Conservation (phyloP, 1,284 basidiomycete species). For the Ceratobasidium sp. region DNA sequence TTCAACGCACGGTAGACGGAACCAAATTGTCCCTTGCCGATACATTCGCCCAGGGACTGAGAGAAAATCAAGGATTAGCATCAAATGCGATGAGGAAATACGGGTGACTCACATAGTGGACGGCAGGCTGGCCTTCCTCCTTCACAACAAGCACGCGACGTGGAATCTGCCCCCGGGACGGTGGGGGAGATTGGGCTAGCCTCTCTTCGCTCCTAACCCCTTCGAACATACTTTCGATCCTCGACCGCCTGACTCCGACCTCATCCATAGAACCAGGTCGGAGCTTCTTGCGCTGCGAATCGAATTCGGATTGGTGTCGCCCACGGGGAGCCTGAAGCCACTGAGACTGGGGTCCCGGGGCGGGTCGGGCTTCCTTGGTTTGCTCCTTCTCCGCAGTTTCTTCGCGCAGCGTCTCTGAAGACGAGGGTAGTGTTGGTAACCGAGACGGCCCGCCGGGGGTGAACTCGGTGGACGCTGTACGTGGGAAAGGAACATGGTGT, state of each 20-base stretch:
- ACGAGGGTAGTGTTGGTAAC: conserved; percentile 35
- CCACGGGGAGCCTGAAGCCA: background rate
- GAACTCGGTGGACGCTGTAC: conserved; percentile 37
- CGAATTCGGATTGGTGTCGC: conserved; percentile 35
- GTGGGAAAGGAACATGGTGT: conserved; percentile 41
- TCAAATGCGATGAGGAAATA: background rate
- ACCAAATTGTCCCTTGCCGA: conserved; percentile 94
- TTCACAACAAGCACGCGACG: conserved; percentile 76
- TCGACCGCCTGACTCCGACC: conserved; percentile 19
- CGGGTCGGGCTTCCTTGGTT: conserved; percentile 47
- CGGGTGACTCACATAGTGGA: conserved; percentile 75
- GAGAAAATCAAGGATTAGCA: conserved; percentile 44
- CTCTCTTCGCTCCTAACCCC: conserved; percentile 59
- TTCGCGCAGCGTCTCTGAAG: conserved; percentile 40
- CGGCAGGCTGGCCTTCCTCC: conserved; percentile 78
- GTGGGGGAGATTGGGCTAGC: conserved; percentile 40
- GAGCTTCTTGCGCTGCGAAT: conserved; percentile 28
- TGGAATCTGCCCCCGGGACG: conserved; percentile 15
- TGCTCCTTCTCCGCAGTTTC: conserved; percentile 45
- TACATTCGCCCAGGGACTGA: conserved; percentile 93
- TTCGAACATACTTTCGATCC: conserved; percentile 61
- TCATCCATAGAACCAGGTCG: conserved; percentile 28
- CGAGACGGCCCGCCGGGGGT: conserved; percentile 5
- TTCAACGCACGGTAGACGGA: conserved; percentile 93
- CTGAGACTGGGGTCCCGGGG: conserved; percentile 32